Conservation (phyloP, 73 alveolate species). For the Paramecium octaurelia region DNA sequence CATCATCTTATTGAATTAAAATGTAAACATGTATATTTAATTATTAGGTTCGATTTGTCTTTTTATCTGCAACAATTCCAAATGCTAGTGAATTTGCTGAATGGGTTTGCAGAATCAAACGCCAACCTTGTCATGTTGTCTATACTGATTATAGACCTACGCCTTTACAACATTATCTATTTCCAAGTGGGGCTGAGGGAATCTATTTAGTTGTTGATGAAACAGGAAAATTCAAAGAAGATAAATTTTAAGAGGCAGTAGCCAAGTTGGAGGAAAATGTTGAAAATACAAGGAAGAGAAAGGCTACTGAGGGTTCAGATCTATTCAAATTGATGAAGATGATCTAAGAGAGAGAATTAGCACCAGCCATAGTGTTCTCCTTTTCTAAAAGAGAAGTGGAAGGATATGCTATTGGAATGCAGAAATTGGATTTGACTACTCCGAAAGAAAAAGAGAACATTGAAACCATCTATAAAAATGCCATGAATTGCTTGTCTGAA, state of each 20-base stretch:
- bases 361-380: slow-evolving; percentile 97
- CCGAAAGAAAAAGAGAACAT: slow-evolving; percentile 94
- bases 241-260: slow-evolving; percentile 95
- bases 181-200: slow-evolving; percentile 98
- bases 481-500: slow-evolving; percentile 95
- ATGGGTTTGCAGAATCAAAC: slow-evolving; percentile 96
- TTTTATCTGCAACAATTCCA: slow-evolving; percentile 99
- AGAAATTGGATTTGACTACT: slow-evolving; percentile 87
- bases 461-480: slow-evolving; percentile 92
- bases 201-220: slow-evolving; percentile 95
- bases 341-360: slow-evolving; percentile 70
- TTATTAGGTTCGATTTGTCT: slow-evolving; percentile 80
- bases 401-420: slow-evolving; percentile 92
- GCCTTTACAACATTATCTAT: slow-evolving; percentile 96
- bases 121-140: slow-evolving; percentile 99
- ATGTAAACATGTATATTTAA: not conserved
- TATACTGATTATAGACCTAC: slow-evolving; percentile 99
- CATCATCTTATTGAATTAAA: slow-evolving; percentile 81
- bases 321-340: slow-evolving; percentile 80
- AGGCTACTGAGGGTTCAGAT: slow-evolving; percentile 77
- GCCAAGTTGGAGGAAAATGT: slow-evolving; percentile 81
- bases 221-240: slow-evolving; percentile 95
- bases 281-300: slow-evolving; percentile 71
- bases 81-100: slow-evolving; percentile 99
- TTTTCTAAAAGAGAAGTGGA: slow-evolving; percentile 99